Percentiles rank a stretch among this genome's conserved stretches.
Conservation (phyloP, 163 green algal genomes). For the Picocystis sp. region DNA sequence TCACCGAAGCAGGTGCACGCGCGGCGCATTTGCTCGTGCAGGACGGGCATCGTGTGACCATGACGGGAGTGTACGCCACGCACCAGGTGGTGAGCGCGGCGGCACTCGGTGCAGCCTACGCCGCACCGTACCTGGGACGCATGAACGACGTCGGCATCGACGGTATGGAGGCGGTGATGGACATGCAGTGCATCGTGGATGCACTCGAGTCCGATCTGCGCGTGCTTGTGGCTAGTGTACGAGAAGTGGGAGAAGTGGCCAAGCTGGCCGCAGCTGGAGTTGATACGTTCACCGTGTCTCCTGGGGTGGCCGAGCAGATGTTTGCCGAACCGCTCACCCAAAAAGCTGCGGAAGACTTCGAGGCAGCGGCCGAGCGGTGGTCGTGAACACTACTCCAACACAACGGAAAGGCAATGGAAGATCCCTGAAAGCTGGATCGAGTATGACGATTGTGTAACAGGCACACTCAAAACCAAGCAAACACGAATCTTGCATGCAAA, state of each 20-base stretch:
- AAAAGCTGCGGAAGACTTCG: constrained; percentile 42
- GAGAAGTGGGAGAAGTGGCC: constrained; percentile 33
- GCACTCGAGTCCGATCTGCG: constrained; percentile 24
- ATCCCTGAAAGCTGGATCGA: too few species aligned
- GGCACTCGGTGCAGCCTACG: constrained; percentile 51
- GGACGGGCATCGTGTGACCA: constrained; percentile 41
- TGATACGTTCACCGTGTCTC: constrained; percentile 68
- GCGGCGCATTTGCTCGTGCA: constrained; percentile 30
- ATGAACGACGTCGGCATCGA: constrained; percentile 49
- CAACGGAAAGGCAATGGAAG: too few species aligned
- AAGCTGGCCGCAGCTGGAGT: constrained; percentile 38
- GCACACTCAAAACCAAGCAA: too few species aligned
- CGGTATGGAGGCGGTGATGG: constrained; percentile 29
- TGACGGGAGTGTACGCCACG: constrained; percentile 51
- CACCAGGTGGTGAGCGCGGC: constrained; percentile 45
- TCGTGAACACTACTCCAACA: too few species aligned
- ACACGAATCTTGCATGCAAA: too few species aligned
- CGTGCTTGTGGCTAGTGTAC: constrained; percentile 56
- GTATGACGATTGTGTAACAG: too few species aligned
- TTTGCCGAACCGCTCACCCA: constrained; percentile 40
- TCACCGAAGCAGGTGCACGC: constrained; percentile 15
- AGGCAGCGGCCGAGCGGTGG: constrained; percentile 27
- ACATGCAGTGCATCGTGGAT: constrained; percentile 26
- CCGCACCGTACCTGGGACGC: constrained; percentile 60
- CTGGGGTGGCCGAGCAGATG: constrained; percentile 39